Evolutionary conservation across 495 filamentous ascomycete genomes (phyloP).

Genomic region (Penicillium argentinense): DNA sequence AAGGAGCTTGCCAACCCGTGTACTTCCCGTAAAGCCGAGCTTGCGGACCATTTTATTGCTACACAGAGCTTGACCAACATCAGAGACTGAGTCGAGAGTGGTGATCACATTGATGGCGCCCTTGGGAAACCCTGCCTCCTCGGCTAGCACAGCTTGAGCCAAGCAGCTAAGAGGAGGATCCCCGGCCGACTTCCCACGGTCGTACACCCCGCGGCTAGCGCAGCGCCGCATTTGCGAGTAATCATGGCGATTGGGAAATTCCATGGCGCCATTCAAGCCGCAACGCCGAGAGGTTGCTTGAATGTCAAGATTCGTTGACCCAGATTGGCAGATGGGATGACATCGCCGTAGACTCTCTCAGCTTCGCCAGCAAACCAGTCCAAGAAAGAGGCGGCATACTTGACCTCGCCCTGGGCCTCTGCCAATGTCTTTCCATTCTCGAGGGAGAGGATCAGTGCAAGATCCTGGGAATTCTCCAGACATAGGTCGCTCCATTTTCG

Average conservation of each 20-base stretch:
- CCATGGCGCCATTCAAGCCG: constrained; percentile 38
- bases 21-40: constrained; percentile 2
- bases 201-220: constrained; percentile 37
- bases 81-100: neutral
- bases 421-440: constrained; percentile 51
- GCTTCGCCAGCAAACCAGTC: constrained; percentile 58
- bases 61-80: neutral
- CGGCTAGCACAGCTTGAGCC: neutral
- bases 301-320: constrained; percentile 19
- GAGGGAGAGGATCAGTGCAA: constrained; percentile 38
- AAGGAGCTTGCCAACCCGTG: constrained; percentile 1
- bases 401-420: constrained; percentile 46
- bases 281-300: constrained; percentile 37
- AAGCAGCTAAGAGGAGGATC: neutral
- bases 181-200: neutral
- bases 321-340: constrained; percentile 19
- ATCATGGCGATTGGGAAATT: constrained; percentile 42
- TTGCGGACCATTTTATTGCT: neutral
- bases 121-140: neutral
- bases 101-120: neutral
- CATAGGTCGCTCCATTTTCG: neutral
- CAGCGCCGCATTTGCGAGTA: constrained; percentile 36
- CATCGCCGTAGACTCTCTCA: constrained; percentile 54
- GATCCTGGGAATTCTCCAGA: neutral
- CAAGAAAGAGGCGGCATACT: constrained; percentile 47